Percentiles rank a stretch among this genome's conserved stretches.
Conservation (phyloP, 2,329 filamentous ascomycete species). For the Spiromastix sp. region DNA sequence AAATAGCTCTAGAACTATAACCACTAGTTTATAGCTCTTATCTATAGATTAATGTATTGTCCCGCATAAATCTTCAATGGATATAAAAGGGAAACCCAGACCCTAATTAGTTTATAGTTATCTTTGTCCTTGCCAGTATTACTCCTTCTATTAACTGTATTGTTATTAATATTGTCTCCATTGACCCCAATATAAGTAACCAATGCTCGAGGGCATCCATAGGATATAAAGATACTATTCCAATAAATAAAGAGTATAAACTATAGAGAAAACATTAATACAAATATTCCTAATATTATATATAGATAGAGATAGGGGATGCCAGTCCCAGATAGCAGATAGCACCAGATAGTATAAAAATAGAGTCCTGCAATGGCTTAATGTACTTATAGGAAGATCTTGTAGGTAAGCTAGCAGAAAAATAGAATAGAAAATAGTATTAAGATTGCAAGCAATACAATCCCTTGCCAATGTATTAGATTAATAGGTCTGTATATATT, state of each 20-base stretch:
- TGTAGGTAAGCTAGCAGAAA: constrained; percentile 14
- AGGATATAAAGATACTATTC: constrained; percentile 15
- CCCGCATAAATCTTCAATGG: constrained; percentile 16
- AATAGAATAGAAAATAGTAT: constrained; percentile 13
- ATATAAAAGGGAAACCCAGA: constrained; percentile 15
- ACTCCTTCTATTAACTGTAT: too few species aligned
- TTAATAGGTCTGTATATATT: background rate
- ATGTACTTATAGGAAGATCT: constrained; percentile 18
- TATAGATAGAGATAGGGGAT: constrained; percentile 14
- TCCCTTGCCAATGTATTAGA: constrained; percentile 8
- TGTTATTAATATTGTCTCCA: background rate
- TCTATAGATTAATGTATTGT: constrained; percentile 21
- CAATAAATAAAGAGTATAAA: constrained; percentile 13
- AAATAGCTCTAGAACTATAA: constrained; percentile 18
- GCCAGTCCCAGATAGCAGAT: constrained; percentile 10
- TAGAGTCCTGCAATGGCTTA: constrained; percentile 12
- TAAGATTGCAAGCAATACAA: constrained; percentile 11
- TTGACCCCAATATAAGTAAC: constrained; percentile 7
- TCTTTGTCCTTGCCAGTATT: constrained; percentile 9
- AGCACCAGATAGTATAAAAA: constrained; percentile 16
- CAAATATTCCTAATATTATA: constrained; percentile 12
- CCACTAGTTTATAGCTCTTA: constrained; percentile 16
- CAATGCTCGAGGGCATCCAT: constrained; percentile 12
- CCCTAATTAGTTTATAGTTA: constrained; percentile 8
- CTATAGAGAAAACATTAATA: constrained; percentile 13